Base-by-base conservation (phyloP, 1,139 yeast species). In the Lodderomyces metapsilosis region DNA sequence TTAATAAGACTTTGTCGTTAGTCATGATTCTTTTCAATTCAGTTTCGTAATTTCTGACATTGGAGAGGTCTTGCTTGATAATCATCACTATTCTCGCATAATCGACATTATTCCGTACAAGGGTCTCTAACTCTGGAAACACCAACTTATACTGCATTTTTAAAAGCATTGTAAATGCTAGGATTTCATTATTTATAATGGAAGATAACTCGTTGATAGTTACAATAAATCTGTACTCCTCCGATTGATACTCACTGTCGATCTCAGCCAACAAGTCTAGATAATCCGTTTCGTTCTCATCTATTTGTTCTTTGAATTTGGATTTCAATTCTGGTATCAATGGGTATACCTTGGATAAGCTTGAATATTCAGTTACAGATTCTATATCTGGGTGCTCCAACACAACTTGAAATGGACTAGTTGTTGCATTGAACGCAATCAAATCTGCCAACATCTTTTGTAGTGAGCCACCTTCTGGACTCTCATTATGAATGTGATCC, bases 41-140 rank as follows among this genome's bases (percentile, higher is more conserved):
- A 0, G 53, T 47, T 43, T 73, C 76, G 42, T 61, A 54, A 3
- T 54, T 51, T 18, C 62, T 59, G 5, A 70, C 66, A 17, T 60
- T 57, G 1, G 57, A 51, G 23, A 79, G 59, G 38, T 74, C 74
- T 49, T 80, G 82, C 31, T 83, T 79, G 3, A 88, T 62, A 2
- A 74, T 52, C 35, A 62, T 50, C 2, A 85, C 75, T 0, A 82
- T 64, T 36, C 67, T 66, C 7, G 86, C 80, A 58, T 82, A 88
- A 41, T 82, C 86, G 0, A 77, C 58, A 0, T 94, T 82, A 47
- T 78, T 76, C n/a, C 78, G 65, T 0, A 87, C 71, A 25, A 89
- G 63, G 0, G 82, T 67, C 30, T 77, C 85, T 41, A 89, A 66
- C 52, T 88, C 96, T 0, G 87, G 82, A 61, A 88, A 88, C 15